These are phyloP conservation scores for Pugionium dolabratum DNA, from an alignment of 345 rosid genomes.

Conservation along the genomic window DNA sequence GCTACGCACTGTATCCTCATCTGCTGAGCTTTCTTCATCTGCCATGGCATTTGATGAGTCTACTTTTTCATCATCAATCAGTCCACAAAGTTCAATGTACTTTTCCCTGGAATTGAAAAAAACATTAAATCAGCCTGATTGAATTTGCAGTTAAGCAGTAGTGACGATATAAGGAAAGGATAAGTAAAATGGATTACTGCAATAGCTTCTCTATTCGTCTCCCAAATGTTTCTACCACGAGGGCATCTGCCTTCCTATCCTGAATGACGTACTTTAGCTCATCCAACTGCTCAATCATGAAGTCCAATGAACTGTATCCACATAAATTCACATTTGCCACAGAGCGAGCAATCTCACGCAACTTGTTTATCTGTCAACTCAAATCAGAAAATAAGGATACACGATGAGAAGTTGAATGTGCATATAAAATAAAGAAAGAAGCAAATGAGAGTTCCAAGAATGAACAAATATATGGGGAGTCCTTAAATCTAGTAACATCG, in stretches of 20 bases:
- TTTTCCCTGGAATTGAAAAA: slow-evolving; percentile 66
- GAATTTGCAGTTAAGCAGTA: background rate
- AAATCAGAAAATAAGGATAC: slow-evolving; percentile 15
- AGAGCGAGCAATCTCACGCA: slow-evolving; percentile 71
- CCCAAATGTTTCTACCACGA: slow-evolving; percentile 96
- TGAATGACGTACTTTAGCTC: slow-evolving; percentile 88
- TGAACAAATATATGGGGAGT: background rate
- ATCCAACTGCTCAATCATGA: slow-evolving; percentile 73
- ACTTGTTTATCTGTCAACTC: slow-evolving; percentile 68
- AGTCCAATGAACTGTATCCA: slow-evolving; percentile 69
- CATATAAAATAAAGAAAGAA: slow-evolving; percentile 14
- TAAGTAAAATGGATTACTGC: slow-evolving; percentile 55
- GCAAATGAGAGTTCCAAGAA: slow-evolving; percentile 4
- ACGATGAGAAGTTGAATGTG: slow-evolving; percentile 13
- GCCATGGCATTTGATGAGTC: slow-evolving; percentile 57
- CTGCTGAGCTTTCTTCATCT: slow-evolving; percentile 83
- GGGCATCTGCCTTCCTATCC: slow-evolving; percentile 94
- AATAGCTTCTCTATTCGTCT: slow-evolving; percentile 90
- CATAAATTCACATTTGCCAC: slow-evolving; percentile 68
- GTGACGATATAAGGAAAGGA: slow-evolving; percentile 7
- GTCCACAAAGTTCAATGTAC: slow-evolving; percentile 74
- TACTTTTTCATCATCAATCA: slow-evolving; percentile 76
- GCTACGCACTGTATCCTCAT: slow-evolving; percentile 79
- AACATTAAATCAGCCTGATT: slow-evolving; percentile 11
- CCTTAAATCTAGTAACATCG: background rate